Evolutionary conservation across 192 early-diverging fungal species (phyloP), one percentile per base, ranked within the genome.

Genomic region (Mortierella claussenii): DNA sequence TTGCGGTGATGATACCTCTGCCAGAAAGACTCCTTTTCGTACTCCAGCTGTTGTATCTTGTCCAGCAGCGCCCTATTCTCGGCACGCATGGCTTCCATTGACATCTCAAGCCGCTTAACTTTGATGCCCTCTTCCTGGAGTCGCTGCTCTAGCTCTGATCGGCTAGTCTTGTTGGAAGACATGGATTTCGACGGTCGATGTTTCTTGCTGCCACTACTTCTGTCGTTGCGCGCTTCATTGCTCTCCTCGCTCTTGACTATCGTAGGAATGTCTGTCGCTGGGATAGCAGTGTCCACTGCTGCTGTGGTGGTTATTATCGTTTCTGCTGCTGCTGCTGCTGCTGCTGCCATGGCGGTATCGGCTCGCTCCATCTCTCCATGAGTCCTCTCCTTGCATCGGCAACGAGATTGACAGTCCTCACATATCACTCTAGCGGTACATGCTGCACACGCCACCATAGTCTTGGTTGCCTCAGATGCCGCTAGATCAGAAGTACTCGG

Each of bases 11-110:
- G n/a, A n/a, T n/a, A n/a, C n/a, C n/a, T n/a, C n/a, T n/a, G n/a
- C n/a, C n/a, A n/a, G n/a, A n/a, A n/a, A n/a, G n/a, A n/a, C 3
- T 60, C 69, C 30, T 76, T 76, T 20, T 76, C 73, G 28, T 66
- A 57, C 31, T 76, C 73, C 8, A 76, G 31, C 18, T 26, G 58
- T 51, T 76, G 73, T 23, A 76, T 76, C 47, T 65, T 59, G 21
- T 76, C 73, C 31, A 76, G 40, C 20, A 76, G 30, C 1, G 73
- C 73, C 46, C 42, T 66, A 17, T 67, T 66, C 46, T 76, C 73
- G n/a, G 73, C 73, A 12, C 73, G 31, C 51, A 76, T 66, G 0
- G 73, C 65, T 32, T 47, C 40, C 59, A 76, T 40, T 9, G 73
- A 76, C 53, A 61, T 65, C 36, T 76, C 73, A 13, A 76, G 27